Evolutionary conservation across 306 rosid species (phyloP), one percentile per base, ranked within the genome.

Genomic region (Phaseolus lunatus): DNA sequence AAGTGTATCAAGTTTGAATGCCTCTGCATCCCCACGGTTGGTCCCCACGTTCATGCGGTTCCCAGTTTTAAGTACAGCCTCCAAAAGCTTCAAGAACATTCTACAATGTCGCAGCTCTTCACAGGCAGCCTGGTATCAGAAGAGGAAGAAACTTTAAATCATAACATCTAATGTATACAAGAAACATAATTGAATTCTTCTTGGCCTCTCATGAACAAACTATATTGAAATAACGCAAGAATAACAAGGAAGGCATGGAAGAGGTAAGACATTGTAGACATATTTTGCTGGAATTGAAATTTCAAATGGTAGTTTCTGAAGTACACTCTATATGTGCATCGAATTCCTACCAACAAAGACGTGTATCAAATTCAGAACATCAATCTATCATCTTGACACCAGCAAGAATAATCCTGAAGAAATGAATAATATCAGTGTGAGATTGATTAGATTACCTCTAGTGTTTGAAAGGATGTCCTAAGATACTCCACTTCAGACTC

Each of bases 21-120:
- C 98, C 39, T 86, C 93, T 23, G 97, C 98, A 81, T 92, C 98
- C 5, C 98, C 98, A 0, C 98, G 96, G 81, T 92, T 90, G 23
- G 98, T 92, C 66, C 98, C 98, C 24, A 95, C 97, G 47, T 92
- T 95, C 98, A 95, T 95, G 16, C 98, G 89, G 85, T 92, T 95
- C 63, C 98, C 97, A 2, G 98, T 95, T 89, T 95, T 95, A 35
- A 95, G 92, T 52, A 95, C 98, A 48, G 97, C 97, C 76, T 95
- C 97, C 6, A 95, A 81, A 79, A 95, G 97, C 90, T 95, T 95
- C 84, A 87, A 84, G 87, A 95, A 95, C 97, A 95, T 89, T 82
- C 96, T 90, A 82, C 91, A 87, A 69, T 78, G 87, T 72, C 92
- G 88, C 82, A 95, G 83, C 81, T 95, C 98, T 75, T 90, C 96